These are phyloP conservation scores for Leccinum griseonigrum DNA, from an alignment of 1,284 basidiomycete genomes.

Conservation along the genomic window DNA sequence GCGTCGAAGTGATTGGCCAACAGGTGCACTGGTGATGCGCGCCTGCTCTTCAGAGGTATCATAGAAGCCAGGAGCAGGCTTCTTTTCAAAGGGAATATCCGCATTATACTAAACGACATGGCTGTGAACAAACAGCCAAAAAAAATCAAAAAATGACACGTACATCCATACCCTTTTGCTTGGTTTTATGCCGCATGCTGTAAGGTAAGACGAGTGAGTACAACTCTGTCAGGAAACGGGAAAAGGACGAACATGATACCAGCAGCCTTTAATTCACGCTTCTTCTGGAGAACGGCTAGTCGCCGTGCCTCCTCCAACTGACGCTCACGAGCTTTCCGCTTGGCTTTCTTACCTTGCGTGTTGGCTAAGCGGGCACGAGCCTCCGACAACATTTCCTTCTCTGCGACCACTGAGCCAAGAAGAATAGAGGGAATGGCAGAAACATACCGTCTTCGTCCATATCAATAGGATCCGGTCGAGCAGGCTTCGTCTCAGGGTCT, in stretches of 20 bases:
- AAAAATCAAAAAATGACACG: constrained; percentile 30
- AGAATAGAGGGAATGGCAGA: background rate
- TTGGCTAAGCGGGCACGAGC: constrained; percentile 97
- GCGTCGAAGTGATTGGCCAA: constrained; percentile 87
- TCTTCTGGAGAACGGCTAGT: constrained; percentile 95
- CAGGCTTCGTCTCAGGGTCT: constrained; percentile 98
- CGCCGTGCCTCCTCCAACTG: constrained; percentile 95
- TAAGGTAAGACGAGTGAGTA: constrained; percentile 14
- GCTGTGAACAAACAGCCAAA: constrained; percentile 4
- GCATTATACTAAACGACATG: constrained; percentile 78
- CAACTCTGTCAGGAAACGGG: background rate
- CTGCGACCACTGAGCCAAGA: constrained; percentile 39
- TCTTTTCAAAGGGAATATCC: constrained; percentile 99
- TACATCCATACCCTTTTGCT: constrained; percentile 97
- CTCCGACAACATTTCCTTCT: constrained; percentile 99
- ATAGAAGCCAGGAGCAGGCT: constrained; percentile 93
- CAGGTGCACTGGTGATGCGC: constrained; percentile 83
- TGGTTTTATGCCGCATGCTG: constrained; percentile 85
- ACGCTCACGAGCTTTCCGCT: constrained; percentile 95
- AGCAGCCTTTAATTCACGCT: constrained; percentile 95
- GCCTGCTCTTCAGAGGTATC: constrained; percentile 95
- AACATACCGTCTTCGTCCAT: constrained; percentile 96
- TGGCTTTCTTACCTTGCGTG: constrained; percentile 99
- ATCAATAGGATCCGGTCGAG: constrained; percentile 97
- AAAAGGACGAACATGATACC: constrained; percentile 80